Conservation (phyloP, 306 rosid species). For the Citrullus mucosospermus region DNA sequence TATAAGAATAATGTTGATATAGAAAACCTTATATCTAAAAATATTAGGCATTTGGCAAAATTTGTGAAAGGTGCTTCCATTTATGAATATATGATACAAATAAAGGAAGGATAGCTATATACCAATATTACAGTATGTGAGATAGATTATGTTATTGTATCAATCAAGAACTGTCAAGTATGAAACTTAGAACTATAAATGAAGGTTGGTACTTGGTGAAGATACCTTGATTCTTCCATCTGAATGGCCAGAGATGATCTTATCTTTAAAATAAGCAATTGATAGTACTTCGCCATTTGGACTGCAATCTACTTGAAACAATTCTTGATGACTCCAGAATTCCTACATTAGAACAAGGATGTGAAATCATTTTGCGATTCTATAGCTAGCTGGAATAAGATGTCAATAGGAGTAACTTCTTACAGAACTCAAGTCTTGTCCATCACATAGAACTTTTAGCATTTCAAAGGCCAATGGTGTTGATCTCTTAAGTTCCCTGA, state of each 20-base stretch:
- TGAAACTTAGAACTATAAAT: neutral
- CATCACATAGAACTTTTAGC: conserved; percentile 47
- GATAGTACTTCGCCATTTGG: conserved; percentile 80
- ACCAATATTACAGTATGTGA: neutral
- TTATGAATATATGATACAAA: neutral
- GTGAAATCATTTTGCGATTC: neutral
- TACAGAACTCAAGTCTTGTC: conserved; percentile 53
- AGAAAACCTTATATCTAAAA: neutral
- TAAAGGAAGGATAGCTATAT: neutral
- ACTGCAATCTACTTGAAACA: conserved; percentile 62
- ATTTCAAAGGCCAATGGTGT: conserved; percentile 65
- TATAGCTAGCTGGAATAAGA: neutral
- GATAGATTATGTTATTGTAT: neutral
- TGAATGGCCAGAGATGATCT: conserved; percentile 75
- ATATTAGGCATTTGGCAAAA: neutral
- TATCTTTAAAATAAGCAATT: conserved; percentile 42
- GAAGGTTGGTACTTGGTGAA: neutral
- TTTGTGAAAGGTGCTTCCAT: neutral
- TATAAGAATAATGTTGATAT: neutral
- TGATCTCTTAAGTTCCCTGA: conserved; percentile 69
- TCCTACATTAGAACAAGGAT: conserved; percentile 35
- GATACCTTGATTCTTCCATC: conserved; percentile 89
- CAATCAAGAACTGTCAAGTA: neutral
- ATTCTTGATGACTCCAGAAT: conserved; percentile 70
- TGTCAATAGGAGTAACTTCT: conserved; percentile 17